phyloP scores from a whole-genome alignment of 495 filamentous ascomycete genomes.

The Saxispiralis lemnorum region DNA sequence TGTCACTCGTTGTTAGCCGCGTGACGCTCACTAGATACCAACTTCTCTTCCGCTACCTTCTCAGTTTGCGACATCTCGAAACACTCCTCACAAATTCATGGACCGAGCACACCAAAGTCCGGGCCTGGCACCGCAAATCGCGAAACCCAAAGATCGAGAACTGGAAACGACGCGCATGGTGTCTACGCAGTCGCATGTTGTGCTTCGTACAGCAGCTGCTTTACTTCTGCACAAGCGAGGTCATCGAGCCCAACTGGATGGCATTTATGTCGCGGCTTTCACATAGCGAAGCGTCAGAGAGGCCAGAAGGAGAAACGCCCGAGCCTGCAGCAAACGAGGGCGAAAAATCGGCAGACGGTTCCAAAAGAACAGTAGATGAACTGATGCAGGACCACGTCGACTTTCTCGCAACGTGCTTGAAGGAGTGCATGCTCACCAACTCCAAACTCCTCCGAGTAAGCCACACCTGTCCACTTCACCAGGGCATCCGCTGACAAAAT shows the following conservation, averaged over 20 bases:
- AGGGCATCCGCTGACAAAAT: background rate
- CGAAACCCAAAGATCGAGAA: slow-evolving; percentile 58
- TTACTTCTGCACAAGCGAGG: slow-evolving; percentile 91
- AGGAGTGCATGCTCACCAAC: slow-evolving; percentile 98
- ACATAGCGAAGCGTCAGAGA: slow-evolving; percentile 32
- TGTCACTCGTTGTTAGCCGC: slow-evolving; percentile 86
- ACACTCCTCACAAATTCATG: slow-evolving; percentile 66
- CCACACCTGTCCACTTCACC: background rate
- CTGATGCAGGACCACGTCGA: slow-evolving; percentile 99
- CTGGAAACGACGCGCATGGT: slow-evolving; percentile 90
- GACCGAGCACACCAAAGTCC: slow-evolving; percentile 70
- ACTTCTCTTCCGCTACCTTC: slow-evolving; percentile 79
- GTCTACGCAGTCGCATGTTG: slow-evolving; percentile 78
- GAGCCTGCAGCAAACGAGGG: slow-evolving; percentile 18
- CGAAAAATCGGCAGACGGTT: background rate
- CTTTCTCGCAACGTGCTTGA: slow-evolving; percentile 90
- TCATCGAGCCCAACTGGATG: slow-evolving; percentile 96
- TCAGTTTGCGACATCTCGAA: slow-evolving; percentile 78
- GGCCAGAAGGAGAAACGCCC: slow-evolving; percentile 18
- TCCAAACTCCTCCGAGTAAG: slow-evolving; percentile 75
- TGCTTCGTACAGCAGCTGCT: slow-evolving; percentile 90
- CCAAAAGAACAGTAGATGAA: slow-evolving; percentile 78
- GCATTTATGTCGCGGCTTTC: slow-evolving; percentile 70
- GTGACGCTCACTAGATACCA: slow-evolving; percentile 94
- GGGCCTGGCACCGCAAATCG: slow-evolving; percentile 58